Evolutionary conservation across 768 basidiomycete species (phyloP).

Genomic region (Mycena vulgaris): DNA sequence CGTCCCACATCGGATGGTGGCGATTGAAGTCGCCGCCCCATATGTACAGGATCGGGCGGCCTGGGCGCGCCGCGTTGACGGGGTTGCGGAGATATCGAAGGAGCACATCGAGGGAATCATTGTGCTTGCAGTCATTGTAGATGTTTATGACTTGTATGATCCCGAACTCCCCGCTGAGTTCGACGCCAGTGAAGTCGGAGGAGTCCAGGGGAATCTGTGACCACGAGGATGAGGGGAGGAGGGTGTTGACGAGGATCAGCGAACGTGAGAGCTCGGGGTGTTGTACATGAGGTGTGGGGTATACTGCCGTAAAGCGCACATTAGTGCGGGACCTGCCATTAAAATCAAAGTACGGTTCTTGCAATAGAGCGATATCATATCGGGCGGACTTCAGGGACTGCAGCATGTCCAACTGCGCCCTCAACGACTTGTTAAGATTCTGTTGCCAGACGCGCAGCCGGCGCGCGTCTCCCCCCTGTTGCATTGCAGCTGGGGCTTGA

Average conservation of each 20-base stretch:
- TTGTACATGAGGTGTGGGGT: slow-evolving; percentile 41
- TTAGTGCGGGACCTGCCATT: slow-evolving; percentile 26
- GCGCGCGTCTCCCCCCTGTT: neutral
- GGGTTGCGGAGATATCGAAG: slow-evolving; percentile 3
- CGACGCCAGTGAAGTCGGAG: no score
- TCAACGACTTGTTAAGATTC: no score
- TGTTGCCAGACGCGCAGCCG: slow-evolving; percentile 41
- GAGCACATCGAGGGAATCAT: slow-evolving; percentile 5
- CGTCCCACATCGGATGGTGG: slow-evolving; percentile 59
- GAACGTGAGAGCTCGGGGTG: neutral
- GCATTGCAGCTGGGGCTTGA: no score
- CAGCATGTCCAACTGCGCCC: slow-evolving; percentile 24
- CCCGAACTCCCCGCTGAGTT: no score
- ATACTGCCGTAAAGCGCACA: slow-evolving; percentile 39
- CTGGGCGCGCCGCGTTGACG: neutral
- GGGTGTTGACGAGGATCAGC: slow-evolving; percentile 12
- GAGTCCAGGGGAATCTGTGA: neutral
- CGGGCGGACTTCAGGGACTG: slow-evolving; percentile 7
- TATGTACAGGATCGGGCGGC: slow-evolving; percentile 36
- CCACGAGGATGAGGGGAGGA: slow-evolving; percentile 9
- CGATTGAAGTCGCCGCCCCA: no score
- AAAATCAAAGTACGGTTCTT: slow-evolving; percentile 50
- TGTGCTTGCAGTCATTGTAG: slow-evolving; percentile 40
- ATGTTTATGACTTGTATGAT: slow-evolving; percentile 44
- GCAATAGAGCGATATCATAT: slow-evolving; percentile 45